Conservation (phyloP, 202 grass and related monocot species). For the Zizania palustris region DNA sequence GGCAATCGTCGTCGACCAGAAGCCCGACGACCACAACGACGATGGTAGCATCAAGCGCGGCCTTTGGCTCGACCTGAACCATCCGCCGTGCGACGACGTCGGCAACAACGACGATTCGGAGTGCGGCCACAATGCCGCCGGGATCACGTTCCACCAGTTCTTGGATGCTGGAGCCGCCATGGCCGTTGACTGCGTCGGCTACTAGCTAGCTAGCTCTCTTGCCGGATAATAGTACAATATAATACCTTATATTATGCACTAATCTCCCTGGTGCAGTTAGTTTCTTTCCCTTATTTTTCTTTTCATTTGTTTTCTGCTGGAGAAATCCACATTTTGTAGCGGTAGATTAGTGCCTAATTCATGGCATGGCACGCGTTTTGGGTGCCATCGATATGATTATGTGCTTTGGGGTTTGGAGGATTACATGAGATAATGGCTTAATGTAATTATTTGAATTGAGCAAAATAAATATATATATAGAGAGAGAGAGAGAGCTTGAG, state of each 20-base stretch:
- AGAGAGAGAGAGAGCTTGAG: too few species aligned
- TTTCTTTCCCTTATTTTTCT: not conserved
- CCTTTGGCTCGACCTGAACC: constrained; percentile 70
- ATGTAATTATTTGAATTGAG: constrained; percentile 36
- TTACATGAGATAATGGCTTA: constrained; percentile 27
- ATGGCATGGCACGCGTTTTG: constrained; percentile 32
- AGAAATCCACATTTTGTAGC: constrained; percentile 53
- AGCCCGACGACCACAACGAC: not conserved
- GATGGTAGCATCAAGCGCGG: constrained; percentile 17
- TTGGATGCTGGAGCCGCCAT: constrained; percentile 43
- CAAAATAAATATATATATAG: constrained; percentile 27
- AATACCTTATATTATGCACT: not conserved
- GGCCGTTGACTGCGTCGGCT: constrained; percentile 49
- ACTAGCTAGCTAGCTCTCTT: constrained; percentile 41
- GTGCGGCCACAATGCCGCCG: constrained; percentile 28
- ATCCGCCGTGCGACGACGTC: constrained; percentile 48
- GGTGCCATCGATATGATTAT: constrained; percentile 36
- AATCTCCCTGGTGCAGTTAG: not conserved
- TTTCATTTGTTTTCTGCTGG: constrained; percentile 16
- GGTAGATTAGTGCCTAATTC: constrained; percentile 26
- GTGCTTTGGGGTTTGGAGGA: constrained; percentile 33
- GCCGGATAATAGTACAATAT: constrained; percentile 9
- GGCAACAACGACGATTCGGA: not conserved
- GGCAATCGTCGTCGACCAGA: constrained; percentile 35
- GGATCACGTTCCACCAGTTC: constrained; percentile 61